Conservation (phyloP, 495 filamentous ascomycete species). For the Thozetella sp. region DNA sequence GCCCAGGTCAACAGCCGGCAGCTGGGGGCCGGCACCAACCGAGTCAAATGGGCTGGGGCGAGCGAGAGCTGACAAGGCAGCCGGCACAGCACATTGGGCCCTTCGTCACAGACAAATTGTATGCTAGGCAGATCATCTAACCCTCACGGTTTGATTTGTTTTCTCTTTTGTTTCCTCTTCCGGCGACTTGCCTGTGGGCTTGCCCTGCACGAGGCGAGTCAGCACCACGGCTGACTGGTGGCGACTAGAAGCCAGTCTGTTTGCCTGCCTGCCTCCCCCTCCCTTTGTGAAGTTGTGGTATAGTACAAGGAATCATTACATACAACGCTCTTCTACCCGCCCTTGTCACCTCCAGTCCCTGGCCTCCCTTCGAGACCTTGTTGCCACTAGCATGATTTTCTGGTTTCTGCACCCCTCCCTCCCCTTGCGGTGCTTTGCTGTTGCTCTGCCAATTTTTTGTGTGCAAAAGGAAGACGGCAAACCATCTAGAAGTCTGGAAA, state of each 20-base stretch:
- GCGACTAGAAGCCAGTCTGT: neutral
- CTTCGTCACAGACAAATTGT: neutral
- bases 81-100: neutral
- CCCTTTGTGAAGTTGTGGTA: neutral
- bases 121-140: neutral
- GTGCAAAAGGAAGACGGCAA: neutral
- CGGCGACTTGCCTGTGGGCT: neutral
- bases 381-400: neutral
- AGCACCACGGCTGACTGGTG: neutral
- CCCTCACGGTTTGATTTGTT: conserved; percentile 1
- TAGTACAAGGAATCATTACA: conserved; percentile 3
- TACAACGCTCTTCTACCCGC: neutral
- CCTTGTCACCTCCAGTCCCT: neutral
- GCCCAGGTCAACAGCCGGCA: neutral
- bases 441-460: conserved; percentile 1
- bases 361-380: neutral
- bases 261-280: neutral
- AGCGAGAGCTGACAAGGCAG: neutral
- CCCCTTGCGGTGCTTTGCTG: neutral
- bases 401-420: neutral
- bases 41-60: neutral
- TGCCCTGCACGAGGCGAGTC: neutral
- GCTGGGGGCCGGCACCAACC: neutral
- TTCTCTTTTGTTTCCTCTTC: conserved; percentile 7
- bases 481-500: conserved; percentile 4